Evolutionary conservation across 2,329 filamentous ascomycete species (phyloP), one percentile per base, ranked within the genome.

Genomic region (Microsporum ferrugineum): DNA sequence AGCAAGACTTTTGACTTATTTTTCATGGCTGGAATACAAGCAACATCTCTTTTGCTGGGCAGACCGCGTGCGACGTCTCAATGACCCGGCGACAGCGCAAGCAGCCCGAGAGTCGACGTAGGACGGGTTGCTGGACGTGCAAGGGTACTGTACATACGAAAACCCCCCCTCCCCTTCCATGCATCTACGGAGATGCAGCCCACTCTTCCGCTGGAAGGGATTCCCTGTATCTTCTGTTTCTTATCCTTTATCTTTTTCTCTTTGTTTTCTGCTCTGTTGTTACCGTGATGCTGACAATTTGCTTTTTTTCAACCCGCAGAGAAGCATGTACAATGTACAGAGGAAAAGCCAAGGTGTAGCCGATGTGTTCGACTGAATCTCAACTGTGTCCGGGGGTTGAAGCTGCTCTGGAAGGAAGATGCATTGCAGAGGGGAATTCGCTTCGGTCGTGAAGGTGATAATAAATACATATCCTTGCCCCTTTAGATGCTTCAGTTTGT

Each of bases 301-400:
- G 17, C 23, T 14, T 29, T 14, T 51, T 39, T 6, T 23, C 36
- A 41, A 8, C 12, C 31, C 14, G 41, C 23, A 68, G 66, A 66
- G 41, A 69, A 68, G 56, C 70, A 72, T 62, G 68, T 71, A 36
- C 68, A 66, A 45, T 72, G 70, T 57, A 69, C 69, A 12, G 70
- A 72, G 58, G 69, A 72, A 57, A 60, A 62, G 49, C 70, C 70
- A 7, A 57, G 60, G 34, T 72, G 70, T 60, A 60, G 57, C 14
- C 69, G 70, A 36, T 72, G 70, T 62, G 63, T 66, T 55, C 58
- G 66, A 29, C 65, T 71, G 38, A 62, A 63, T 10, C 58, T 71
- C 7, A 34, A 63, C 5, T 72, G 70, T 36, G 59, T 63, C 41
- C 65, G 65, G 49, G 63, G 69, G 49, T 61, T 71, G 43, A 68